Evolutionary conservation across 2,329 filamentous ascomycete species (phyloP).

Genomic region (Zymoseptoria brevis): DNA sequence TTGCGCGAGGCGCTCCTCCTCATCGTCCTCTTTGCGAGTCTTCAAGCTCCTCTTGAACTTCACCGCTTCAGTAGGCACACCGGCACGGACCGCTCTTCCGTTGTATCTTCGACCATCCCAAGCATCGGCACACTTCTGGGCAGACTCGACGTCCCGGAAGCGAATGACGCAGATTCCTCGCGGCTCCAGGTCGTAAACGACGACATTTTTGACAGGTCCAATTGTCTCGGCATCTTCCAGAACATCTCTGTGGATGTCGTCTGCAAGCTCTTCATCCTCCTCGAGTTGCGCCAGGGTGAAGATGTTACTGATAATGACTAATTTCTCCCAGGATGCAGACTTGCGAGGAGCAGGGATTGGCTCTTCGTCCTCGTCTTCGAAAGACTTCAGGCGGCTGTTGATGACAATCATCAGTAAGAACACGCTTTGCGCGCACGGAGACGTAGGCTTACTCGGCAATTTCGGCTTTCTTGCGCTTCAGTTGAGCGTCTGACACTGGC

Average conservation of each 20-base stretch:
- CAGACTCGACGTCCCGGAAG: constrained; percentile 65
- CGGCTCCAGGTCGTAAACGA: constrained; percentile 78
- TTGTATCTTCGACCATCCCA: constrained; percentile 79
- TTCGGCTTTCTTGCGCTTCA: background rate
- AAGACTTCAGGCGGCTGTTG: background rate
- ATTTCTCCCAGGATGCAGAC: constrained; percentile 51
- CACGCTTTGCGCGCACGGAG: background rate
- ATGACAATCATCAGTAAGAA: constrained; percentile 23
- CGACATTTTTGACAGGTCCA: constrained; percentile 81
- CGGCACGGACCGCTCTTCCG: constrained; percentile 61
- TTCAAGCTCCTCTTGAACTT: constrained; percentile 59
- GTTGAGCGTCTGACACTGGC: background rate
- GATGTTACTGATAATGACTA: constrained; percentile 85
- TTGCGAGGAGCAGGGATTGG: background rate
- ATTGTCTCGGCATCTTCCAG: constrained; percentile 81
- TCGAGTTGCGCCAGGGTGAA: constrained; percentile 81
- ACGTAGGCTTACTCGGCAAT: background rate
- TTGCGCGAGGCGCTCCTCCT: constrained; percentile 17
- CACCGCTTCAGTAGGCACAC: constrained; percentile 49
- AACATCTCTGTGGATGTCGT: constrained; percentile 93
- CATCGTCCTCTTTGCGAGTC: constrained; percentile 21
- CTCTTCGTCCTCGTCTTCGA: background rate
- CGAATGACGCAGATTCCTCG: constrained; percentile 80
- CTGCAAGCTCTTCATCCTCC: constrained; percentile 70
- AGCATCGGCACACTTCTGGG: constrained; percentile 56